These are phyloP conservation scores for Rhodamnia argentea DNA, from an alignment of 345 rosid species.

Conservation along the genomic window DNA sequence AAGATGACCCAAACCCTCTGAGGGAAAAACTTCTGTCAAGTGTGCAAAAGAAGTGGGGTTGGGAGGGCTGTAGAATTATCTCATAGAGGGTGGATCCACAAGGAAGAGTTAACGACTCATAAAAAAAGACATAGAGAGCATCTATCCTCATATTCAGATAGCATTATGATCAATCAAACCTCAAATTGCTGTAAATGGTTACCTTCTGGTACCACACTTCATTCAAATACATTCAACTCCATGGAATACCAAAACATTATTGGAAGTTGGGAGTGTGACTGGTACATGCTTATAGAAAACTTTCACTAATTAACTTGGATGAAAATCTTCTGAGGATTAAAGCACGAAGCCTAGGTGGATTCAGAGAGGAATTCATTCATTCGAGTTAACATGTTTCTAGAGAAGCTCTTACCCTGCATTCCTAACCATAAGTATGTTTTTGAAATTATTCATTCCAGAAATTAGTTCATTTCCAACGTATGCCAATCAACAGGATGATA, in stretches of 20 bases:
- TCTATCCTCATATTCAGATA: neutral
- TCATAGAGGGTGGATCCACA: neutral
- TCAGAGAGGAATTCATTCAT: neutral
- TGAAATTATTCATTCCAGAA: neutral
- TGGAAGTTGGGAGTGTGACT: neutral
- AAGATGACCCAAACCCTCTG: neutral
- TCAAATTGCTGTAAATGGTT: neutral
- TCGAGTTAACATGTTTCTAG: neutral
- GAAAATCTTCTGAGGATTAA: neutral
- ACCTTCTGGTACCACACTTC: neutral
- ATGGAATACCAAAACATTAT: neutral
- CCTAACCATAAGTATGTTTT: neutral
- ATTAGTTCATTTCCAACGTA: neutral
- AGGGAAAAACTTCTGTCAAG: neutral
- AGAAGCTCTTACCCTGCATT: neutral
- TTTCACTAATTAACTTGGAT: neutral
- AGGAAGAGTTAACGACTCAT: neutral
- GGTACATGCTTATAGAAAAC: neutral
- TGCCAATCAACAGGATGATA: neutral
- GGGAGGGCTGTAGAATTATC: neutral
- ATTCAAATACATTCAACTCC: neutral
- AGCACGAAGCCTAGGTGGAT: neutral
- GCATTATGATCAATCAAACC: neutral
- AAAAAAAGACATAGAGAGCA: neutral
- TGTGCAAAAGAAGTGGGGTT: neutral